Conservation (phyloP, 495 filamentous ascomycete species). For the Hypoxylon crocopeplum region DNA sequence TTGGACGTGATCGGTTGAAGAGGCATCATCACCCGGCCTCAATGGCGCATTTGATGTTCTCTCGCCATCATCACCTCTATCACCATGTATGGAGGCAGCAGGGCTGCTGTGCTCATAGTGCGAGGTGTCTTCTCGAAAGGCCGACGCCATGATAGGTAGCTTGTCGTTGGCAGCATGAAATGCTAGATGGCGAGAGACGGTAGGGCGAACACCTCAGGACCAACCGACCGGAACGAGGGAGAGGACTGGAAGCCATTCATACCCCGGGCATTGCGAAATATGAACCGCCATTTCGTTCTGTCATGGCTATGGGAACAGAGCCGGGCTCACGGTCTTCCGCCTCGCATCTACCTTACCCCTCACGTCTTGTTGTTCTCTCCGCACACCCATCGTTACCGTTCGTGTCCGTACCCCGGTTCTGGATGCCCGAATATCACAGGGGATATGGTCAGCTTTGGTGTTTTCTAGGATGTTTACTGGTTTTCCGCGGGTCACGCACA, state of each 20-base stretch:
- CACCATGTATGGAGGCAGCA: conserved; percentile 33
- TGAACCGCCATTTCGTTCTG: neutral
- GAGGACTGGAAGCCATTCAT: conserved; percentile 5
- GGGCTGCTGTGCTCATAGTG: conserved; percentile 32
- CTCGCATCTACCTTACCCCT: conserved; percentile 17
- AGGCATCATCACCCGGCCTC: conserved; percentile 27
- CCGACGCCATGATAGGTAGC: conserved; percentile 38
- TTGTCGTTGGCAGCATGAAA: conserved; percentile 20
- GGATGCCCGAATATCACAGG: conserved; percentile 21
- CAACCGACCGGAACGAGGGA: conserved; percentile 7
- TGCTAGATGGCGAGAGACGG: conserved; percentile 13
- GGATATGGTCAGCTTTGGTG: conserved; percentile 25
- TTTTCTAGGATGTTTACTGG: conserved; percentile 32
- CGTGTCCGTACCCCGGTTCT: conserved; percentile 11
- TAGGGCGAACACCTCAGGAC: conserved; percentile 2
- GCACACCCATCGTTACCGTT: conserved; percentile 11
- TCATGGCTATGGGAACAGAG: neutral
- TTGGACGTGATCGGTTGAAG: conserved; percentile 34
- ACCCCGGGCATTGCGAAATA: conserved; percentile 12
- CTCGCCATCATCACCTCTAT: conserved; percentile 24
- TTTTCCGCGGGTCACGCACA: conserved; percentile 35
- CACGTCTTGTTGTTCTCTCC: conserved; percentile 13
- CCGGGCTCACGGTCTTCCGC: neutral
- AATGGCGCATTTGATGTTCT: conserved; percentile 18
- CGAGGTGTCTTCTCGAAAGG: conserved; percentile 37